phyloP scores from a whole-genome alignment of 345 rosid genomes.

The Euphorbia peplus region DNA sequence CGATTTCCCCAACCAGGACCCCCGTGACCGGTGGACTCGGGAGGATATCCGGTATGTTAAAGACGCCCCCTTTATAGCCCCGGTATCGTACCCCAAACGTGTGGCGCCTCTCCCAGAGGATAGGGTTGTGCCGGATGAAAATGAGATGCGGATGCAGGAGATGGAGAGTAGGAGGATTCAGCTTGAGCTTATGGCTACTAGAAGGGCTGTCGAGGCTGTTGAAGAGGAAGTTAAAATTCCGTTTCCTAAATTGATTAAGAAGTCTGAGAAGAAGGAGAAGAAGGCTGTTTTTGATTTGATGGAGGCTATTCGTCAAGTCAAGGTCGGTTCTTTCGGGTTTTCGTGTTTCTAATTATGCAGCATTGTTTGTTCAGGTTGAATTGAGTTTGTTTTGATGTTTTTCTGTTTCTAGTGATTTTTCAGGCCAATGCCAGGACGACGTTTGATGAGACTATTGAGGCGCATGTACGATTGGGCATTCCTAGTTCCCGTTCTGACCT shows the following conservation, averaged over 20 bases:
- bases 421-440: slow-evolving; percentile 70
- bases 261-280: slow-evolving; percentile 59
- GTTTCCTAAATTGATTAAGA: slow-evolving; percentile 59
- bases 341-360: neutral
- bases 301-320: slow-evolving; percentile 80
- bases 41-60: slow-evolving; percentile 77
- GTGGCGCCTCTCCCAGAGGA: slow-evolving; percentile 90
- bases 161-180: slow-evolving; percentile 41
- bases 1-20: slow-evolving; percentile 12
- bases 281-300: slow-evolving; percentile 61
- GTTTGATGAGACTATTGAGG: slow-evolving; percentile 89
- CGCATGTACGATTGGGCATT: slow-evolving; percentile 78
- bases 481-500: slow-evolving; percentile 74
- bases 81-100: slow-evolving; percentile 67
- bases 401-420: slow-evolving; percentile 15
- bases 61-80: slow-evolving; percentile 48
- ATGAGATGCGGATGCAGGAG: slow-evolving; percentile 2
- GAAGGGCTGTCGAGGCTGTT: slow-evolving; percentile 29
- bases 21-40: slow-evolving; percentile 47
- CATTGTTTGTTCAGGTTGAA: neutral
- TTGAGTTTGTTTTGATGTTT: neutral
- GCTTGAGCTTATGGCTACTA: slow-evolving; percentile 23
- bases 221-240: slow-evolving; percentile 55
- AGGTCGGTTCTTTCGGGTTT: slow-evolving; percentile 44
- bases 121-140: slow-evolving; percentile 17